Conservation (phyloP, 805 yeast species). For the Spathaspora sp. region DNA sequence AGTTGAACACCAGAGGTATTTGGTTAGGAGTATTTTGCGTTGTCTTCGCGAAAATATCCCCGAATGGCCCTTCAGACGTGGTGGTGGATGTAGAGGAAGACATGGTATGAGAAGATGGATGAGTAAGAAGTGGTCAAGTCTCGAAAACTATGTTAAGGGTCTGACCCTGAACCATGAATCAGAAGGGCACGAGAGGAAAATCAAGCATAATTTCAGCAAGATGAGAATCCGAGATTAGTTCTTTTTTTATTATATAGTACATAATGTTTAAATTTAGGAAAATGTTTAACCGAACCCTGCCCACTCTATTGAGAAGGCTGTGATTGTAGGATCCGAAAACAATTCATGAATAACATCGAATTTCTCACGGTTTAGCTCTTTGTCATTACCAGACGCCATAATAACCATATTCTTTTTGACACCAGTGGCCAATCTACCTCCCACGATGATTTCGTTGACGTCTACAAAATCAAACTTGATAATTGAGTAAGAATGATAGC, state of each 20-base stretch:
- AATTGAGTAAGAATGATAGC: constrained; percentile 84
- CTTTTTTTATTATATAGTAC: neutral
- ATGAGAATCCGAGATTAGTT: neutral
- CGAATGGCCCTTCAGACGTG: neutral
- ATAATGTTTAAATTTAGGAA: neutral
- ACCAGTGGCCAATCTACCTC: constrained; percentile 90
- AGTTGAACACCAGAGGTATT: neutral
- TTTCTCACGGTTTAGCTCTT: neutral
- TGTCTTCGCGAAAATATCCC: neutral
- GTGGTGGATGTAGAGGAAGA: neutral
- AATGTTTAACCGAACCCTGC: constrained; percentile 78
- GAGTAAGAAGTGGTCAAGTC: neutral
- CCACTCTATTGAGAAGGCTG: constrained; percentile 84
- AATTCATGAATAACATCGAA: neutral
- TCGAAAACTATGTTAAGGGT: neutral
- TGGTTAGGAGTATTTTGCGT: neutral
- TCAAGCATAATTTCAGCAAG: neutral
- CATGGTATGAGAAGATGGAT: neutral
- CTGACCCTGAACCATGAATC: neutral
- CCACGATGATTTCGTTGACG: constrained; percentile 60
- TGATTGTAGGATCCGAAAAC: constrained; percentile 21
- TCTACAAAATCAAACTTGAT: constrained; percentile 49
- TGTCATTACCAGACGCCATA: constrained; percentile 20
- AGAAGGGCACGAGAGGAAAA: neutral
- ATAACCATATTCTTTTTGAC: constrained; percentile 84